Base-by-base conservation (phyloP, 192 early-diverging fungal species). In the Obelidium mucronatum region DNA sequence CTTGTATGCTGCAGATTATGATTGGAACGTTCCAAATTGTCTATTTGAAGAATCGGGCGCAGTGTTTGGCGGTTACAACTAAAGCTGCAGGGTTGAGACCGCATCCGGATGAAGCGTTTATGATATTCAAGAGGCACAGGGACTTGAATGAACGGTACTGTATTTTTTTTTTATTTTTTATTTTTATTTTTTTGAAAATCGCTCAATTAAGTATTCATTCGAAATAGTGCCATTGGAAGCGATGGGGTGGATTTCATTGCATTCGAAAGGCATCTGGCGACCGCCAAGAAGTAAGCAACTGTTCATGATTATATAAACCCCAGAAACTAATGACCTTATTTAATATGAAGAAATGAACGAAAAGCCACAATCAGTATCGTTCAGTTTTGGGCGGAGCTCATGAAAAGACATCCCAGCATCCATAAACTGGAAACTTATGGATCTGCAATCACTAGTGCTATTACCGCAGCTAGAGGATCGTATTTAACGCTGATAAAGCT, bases 311-410 rank as follows among this genome's bases (percentile, higher is more conserved):
- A 48, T 48, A 0, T 48, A 15, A 0, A 19, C 0, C 8, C 44
- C 19, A 0, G 19, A 48, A 31, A 22, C 56, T 30, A 22, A 22
- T 51, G 8, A 51, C n/a, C 48, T 51, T n/a, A 51, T 15, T 51
- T 11, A 8, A 22, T 31, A 1, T 0, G 2, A n/a, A 73, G 55
- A 31, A 40, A 73, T 36, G 70, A 73, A 56, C n/a, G 37, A 24
- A 60, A 59, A 56, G 78, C 78, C 11, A 64, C 67, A 17, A 30
- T 68, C 26, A 70, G 77, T 15, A 77, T 84, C 1, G 36, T 80
- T 6, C 83, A 84, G 37, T 84, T 84, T 62, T 84, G 83, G 83
- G 55, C 70, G 1, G 83, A 84, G 55, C 79, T 84, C n/a, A 62
- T 80, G 30, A 69, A 69, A 28, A 44, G 48, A 13, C 51, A 64